Percentiles rank a stretch among this genome's conserved stretches.
phyloP scores from a whole-genome alignment of 2,329 filamentous ascomycete genomes.

The Xylaria sp. region DNA sequence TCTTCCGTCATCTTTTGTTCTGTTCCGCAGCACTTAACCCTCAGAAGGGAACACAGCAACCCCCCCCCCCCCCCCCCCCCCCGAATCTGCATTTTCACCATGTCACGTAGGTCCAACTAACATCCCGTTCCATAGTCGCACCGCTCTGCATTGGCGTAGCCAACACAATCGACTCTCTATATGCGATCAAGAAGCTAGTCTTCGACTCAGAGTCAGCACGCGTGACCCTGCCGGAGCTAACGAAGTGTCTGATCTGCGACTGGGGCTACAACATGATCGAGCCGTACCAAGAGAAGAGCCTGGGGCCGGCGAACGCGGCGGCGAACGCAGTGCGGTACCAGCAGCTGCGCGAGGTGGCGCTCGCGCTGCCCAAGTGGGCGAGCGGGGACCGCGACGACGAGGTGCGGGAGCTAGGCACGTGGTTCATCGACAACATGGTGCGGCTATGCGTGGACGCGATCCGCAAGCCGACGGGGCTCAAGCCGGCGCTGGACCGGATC shows the following conservation, averaged over 20 bases:
- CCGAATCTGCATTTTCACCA: background rate
- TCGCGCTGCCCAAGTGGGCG: conserved; percentile 31
- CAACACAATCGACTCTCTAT: conserved; percentile 26
- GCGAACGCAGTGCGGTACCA: conserved; percentile 27
- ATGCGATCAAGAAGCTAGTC: conserved; percentile 25
- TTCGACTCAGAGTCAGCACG: conserved; percentile 16
- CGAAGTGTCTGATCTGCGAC: conserved; percentile 24
- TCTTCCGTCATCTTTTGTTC: background rate
- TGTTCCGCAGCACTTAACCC: background rate
- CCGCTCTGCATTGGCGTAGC: conserved; percentile 21
- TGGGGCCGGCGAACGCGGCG: conserved; percentile 22
- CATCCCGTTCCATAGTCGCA: conserved; percentile 9
- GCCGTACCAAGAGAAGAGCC: conserved; percentile 22
- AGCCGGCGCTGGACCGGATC: conserved; percentile 23
- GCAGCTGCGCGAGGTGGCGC: conserved; percentile 28
- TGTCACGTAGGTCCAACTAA: background rate
- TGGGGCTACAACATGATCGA: conserved; percentile 28
- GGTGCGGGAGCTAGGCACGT: conserved; percentile 24
- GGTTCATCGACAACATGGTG: conserved; percentile 28
- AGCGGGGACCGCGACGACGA: conserved; percentile 24
- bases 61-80: background rate
- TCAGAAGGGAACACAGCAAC: background rate
- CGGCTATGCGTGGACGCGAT: conserved; percentile 19
- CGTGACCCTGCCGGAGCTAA: conserved; percentile 15
- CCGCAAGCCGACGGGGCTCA: conserved; percentile 16